phyloP scores from a whole-genome alignment of 2,329 filamentous ascomycete genomes.

The Botryotinia narcissicola region DNA sequence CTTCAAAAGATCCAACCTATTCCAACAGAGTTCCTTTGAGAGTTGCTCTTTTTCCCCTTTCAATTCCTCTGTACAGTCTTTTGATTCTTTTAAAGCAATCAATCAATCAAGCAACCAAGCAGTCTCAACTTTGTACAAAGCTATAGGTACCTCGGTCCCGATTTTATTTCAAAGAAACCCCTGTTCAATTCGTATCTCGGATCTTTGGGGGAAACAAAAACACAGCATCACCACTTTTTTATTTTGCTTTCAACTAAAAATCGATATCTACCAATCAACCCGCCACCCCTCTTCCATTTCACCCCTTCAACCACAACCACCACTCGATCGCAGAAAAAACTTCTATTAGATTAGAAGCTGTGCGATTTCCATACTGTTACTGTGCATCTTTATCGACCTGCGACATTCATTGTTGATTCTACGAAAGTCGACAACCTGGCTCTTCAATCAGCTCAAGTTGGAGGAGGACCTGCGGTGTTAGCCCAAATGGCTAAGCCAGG shows the following conservation, averaged over 20 bases:
- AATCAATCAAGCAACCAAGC: background rate
- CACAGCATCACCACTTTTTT: slow-evolving; percentile 14
- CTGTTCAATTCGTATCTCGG: background rate
- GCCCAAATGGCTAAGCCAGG: slow-evolving; percentile 68
- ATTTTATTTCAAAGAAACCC: background rate
- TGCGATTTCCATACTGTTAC: background rate
- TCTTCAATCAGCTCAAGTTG: slow-evolving; percentile 58
- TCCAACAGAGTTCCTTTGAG: background rate
- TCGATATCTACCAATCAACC: slow-evolving; percentile 12
- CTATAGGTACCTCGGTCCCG: background rate
- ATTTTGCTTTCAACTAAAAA: slow-evolving; percentile 2
- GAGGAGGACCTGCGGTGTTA: slow-evolving; percentile 64
- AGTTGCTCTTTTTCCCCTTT: too few relatives aligned
- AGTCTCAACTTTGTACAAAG: background rate
- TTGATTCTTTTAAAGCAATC: background rate
- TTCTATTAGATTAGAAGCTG: slow-evolving; percentile 5
- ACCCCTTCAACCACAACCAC: background rate
- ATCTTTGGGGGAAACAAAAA: background rate
- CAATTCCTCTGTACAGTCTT: background rate
- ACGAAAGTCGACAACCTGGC: slow-evolving; percentile 54
- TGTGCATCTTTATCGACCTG: background rate
- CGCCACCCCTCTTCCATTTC: background rate
- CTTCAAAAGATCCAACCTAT: background rate
- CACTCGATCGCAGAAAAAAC: background rate
- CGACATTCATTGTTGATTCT: slow-evolving; percentile 16